Base-by-base conservation (phyloP, 495 filamentous ascomycete species). In the Hypoxylon rickii region DNA sequence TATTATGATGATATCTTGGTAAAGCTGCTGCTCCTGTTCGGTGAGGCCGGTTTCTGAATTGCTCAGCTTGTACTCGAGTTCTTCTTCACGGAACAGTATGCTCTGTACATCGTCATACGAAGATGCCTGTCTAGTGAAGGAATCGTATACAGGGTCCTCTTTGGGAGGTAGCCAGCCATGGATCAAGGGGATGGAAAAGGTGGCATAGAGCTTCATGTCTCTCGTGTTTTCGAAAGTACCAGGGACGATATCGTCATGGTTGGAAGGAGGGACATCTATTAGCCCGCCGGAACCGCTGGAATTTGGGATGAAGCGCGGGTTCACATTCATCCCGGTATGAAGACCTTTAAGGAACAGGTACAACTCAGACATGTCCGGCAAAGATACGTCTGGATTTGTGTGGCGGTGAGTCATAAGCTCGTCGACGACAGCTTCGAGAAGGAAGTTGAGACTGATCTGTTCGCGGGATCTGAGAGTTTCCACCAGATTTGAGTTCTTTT, bases 301-400 rank as follows among this genome's bases (percentile, higher is more conserved):
- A 20, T 67, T 61, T 3, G 74, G 73, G n/a, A 90, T 79, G 49
- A 96, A 89, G 13, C 88, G 86, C 31, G 94, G 94, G 63, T 98
- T 97, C 38, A 97, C 94, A 64, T 97, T 97, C 92, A 98, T 96
- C 31, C 94, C 94, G 0, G 92, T 97, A 67, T 97, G 91, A 2
- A 98, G 77, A 37, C 89, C 89, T 20, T 92, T 81, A 7, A 98
- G 79, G 66, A 98, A 97, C 13, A 79, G 74, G 66, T 95, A 93
- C 0, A 98, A 78, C 36, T 95, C 92, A 33, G 85, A 77, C 44
- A 98, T 86, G 63, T 98, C 94, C 1, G 93, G 92, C 34, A 97
- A 76, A 12, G 61, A 56, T 5, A 65, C 69, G 18, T 77, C 69
- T 22, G 75, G 45, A 22, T 72, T 63, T 19, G 65, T 77, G 48